Conservation (phyloP, 345 rosid species). For the Geranium rotundifolium region DNA sequence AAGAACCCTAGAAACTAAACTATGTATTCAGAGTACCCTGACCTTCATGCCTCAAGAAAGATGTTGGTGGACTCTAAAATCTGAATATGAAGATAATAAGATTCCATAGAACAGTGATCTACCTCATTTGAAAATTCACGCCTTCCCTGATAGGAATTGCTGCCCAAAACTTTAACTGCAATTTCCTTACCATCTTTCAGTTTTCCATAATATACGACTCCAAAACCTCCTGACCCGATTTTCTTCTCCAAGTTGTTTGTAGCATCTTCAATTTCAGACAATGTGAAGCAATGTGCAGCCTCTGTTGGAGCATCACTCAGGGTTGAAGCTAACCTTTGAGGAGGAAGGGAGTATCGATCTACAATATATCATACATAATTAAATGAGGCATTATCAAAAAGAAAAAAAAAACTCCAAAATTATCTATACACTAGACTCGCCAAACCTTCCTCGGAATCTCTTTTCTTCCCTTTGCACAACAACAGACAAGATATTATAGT, state of each 20-base stretch:
- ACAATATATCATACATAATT: slow-evolving; percentile 25
- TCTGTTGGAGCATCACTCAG: slow-evolving; percentile 59
- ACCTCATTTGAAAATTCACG: slow-evolving; percentile 96
- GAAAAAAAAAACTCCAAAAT: neutral
- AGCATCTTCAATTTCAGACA: slow-evolving; percentile 67
- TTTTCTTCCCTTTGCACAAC: slow-evolving; percentile 40
- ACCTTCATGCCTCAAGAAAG: too few relatives aligned
- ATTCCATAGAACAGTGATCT: neutral
- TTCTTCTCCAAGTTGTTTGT: slow-evolving; percentile 68
- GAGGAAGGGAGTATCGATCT: slow-evolving; percentile 25
- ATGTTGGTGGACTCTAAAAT: too few relatives aligned
- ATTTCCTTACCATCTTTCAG: slow-evolving; percentile 84
- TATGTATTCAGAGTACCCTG: too few relatives aligned
- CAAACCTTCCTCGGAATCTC: slow-evolving; percentile 29
- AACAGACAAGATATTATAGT: slow-evolving; percentile 43
- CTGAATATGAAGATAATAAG: neutral
- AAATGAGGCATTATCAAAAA: neutral
- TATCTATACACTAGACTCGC: neutral
- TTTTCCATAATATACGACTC: slow-evolving; percentile 81
- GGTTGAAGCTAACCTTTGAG: slow-evolving; percentile 46
- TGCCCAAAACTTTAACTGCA: slow-evolving; percentile 74
- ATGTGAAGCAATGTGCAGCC: slow-evolving; percentile 73
- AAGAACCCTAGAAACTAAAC: too few relatives aligned
- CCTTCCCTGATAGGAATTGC: slow-evolving; percentile 85
- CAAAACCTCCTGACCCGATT: slow-evolving; percentile 98